Evolutionary conservation across 2,329 filamentous ascomycete genomes (phyloP).

Genomic region (Botrytis sinoallii): DNA sequence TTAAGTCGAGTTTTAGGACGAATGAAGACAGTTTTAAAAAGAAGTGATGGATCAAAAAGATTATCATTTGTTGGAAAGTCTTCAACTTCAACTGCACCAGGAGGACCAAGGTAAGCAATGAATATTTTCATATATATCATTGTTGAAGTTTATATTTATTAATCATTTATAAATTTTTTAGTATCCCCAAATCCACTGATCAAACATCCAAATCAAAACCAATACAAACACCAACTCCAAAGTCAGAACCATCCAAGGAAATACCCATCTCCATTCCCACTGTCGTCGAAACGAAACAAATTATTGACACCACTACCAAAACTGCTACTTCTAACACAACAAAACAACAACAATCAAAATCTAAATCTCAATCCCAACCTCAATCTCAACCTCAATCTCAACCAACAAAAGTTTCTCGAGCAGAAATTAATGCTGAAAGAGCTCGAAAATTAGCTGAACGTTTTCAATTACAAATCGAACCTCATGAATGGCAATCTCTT

Average conservation of each 20-base stretch:
- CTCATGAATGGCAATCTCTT: conserved; percentile 32
- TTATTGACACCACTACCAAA: not conserved
- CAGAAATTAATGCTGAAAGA: conserved; percentile 36
- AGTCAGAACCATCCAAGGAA: conserved; percentile 9
- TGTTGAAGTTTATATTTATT: not conserved
- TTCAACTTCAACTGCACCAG: not conserved
- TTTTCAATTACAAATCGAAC: conserved; percentile 39
- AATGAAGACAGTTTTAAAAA: conserved; percentile 36
- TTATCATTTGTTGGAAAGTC: conserved; percentile 27
- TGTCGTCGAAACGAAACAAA: conserved; percentile 7
- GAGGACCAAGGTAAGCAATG: conserved; percentile 29
- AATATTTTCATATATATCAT: not conserved
- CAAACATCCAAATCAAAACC: not conserved
- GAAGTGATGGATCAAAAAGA: conserved; percentile 32
- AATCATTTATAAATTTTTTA: not conserved
- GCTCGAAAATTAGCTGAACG: conserved; percentile 39
- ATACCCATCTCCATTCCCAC: conserved; percentile 7
- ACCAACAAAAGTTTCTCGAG: conserved; percentile 29
- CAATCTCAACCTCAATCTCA: conserved; percentile 9
- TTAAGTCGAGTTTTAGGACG: conserved; percentile 30
- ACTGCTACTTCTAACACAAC: conserved; percentile 10
- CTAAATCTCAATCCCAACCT: conserved; percentile 18
- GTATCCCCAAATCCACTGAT: not conserved
- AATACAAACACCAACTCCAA: not conserved
- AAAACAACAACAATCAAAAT: not conserved